These are phyloP conservation scores for Lactarius quietus DNA, from an alignment of 768 basidiomycete genomes.

Conservation along the genomic window DNA sequence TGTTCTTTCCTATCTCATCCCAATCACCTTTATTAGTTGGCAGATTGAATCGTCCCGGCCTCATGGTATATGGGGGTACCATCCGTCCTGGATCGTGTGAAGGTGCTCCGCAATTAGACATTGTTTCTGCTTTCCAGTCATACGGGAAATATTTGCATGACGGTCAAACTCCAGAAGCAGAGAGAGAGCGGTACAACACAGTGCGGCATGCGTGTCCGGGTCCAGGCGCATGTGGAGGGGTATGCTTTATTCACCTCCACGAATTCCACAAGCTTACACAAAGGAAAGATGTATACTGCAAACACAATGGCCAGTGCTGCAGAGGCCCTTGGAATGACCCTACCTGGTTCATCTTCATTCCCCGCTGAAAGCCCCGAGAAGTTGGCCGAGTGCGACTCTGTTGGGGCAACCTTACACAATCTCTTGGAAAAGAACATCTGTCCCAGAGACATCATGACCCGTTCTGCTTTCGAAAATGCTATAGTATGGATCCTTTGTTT, in stretches of 20 bases:
- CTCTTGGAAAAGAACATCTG: constrained; percentile 89
- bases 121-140: constrained; percentile 96
- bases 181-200: constrained; percentile 79
- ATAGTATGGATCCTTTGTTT: constrained; percentile 53
- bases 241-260: constrained; percentile 34
- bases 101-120: constrained; percentile 83
- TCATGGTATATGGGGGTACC: constrained; percentile 98
- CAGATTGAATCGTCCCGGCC: constrained; percentile 88
- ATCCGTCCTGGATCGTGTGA: constrained; percentile 92
- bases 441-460: constrained; percentile 96
- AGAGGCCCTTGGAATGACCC: constrained; percentile 93
- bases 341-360: constrained; percentile 96
- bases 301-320: constrained; percentile 98
- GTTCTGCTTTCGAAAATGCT: constrained; percentile 95
- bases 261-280: constrained; percentile 12
- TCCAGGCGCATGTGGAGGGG: constrained; percentile 95
- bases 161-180: constrained; percentile 79
- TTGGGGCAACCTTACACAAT: constrained; percentile 81
- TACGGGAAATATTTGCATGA: constrained; percentile 95
- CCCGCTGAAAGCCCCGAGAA: constrained; percentile 93
- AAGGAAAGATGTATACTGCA: constrained; percentile 86
- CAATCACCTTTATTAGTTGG: constrained; percentile 54
- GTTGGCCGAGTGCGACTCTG: constrained; percentile 70
- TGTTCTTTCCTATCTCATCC: constrained; percentile 2
- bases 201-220: constrained; percentile 96